A percentile compares a stretch with the other conserved stretches of the same genome.
phyloP scores from a whole-genome alignment of 192 early-diverging fungal genomes.

The Coemansia sp. region DNA sequence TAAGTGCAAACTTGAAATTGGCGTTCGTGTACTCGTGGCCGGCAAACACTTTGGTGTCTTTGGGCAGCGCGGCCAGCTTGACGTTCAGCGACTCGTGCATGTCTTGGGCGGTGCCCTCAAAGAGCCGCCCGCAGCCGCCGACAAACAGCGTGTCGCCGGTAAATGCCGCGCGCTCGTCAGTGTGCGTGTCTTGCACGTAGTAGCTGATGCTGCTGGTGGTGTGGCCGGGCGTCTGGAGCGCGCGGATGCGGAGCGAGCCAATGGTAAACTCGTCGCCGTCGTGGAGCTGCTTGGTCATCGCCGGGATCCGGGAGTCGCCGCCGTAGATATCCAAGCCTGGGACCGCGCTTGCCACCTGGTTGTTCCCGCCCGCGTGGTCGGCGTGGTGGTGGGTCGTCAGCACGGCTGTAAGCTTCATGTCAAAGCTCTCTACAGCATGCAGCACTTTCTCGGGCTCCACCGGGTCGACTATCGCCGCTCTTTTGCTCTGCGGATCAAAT shows the following conservation, averaged over 20 bases:
- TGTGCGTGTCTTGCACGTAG: constrained; percentile 62
- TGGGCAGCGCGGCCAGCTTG: constrained; percentile 66
- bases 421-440: constrained; percentile 44
- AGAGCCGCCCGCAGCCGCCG: constrained; percentile 87
- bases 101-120: constrained; percentile 83
- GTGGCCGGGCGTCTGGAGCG: constrained; percentile 82
- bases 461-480: constrained; percentile 83
- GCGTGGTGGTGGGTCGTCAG: constrained; percentile 87
- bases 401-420: constrained; percentile 35
- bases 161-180: constrained; percentile 71
- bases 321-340: constrained; percentile 76
- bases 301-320: constrained; percentile 82
- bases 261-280: constrained; percentile 74
- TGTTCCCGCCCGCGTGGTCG: constrained; percentile 87
- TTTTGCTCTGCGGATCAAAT: constrained; percentile 65
- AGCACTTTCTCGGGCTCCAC: constrained; percentile 74
- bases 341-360: constrained; percentile 52
- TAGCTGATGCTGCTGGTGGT: constrained; percentile 86
- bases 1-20: constrained; percentile 72
- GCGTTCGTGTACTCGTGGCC: constrained; percentile 90
- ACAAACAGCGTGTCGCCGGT: constrained; percentile 87
- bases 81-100: constrained; percentile 80
- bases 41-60: constrained; percentile 83
- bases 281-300: constrained; percentile 67
- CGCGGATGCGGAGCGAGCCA: constrained; percentile 69